Evolutionary conservation across 257 asterid genomes (phyloP), one percentile per base, ranked within the genome.

Genomic region (Solanum lycopersicoides): DNA sequence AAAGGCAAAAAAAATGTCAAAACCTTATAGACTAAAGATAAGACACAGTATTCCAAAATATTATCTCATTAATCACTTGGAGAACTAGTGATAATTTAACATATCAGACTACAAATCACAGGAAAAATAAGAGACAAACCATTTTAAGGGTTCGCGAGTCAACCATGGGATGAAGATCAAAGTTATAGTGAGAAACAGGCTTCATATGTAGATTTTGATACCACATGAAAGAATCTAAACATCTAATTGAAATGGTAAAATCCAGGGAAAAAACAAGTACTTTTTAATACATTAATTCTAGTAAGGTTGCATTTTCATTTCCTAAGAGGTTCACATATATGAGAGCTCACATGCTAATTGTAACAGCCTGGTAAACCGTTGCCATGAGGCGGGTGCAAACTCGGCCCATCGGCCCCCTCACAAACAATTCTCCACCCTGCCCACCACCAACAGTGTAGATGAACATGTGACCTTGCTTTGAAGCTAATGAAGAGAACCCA

Each of bases 81-180:
- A 65, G 72, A 65, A 65, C 72, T n/a, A 65, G 34, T n/a, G 32
- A 65, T n/a, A 65, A 65, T 12, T 65, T 11, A 65, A 65, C 34
- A 65, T 63, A 28, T 63, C 34, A 4, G 71, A n/a, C 71, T n/a
- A 63, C 5, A 7, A 65, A 65, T 63, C 72, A 65, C 34, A n/a
- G 18, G 72, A 65, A 65, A 65, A 65, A 65, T n/a, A 65, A n/a
- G 72, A n/a, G 72, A n/a, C 34, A 11, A 2, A n/a, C 34, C 72
- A 89, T 90, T 90, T 93, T 91, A 66, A 93, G 92, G 88, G 95
- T 92, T 91, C 93, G 91, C 91, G 92, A 93, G 92, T 92, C 92
- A 95, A 93, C 94, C 98, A 71, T 71, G n/a, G 41, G 35, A 71
- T 15, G 13, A 71, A 71, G n/a, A 71, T 32, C 21, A 9, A 20